Percentiles rank a stretch among this genome's conserved stretches.
These are phyloP conservation scores for Danielia oregonensis DNA, from an alignment of 805 yeast genomes.

Conservation along the genomic window DNA sequence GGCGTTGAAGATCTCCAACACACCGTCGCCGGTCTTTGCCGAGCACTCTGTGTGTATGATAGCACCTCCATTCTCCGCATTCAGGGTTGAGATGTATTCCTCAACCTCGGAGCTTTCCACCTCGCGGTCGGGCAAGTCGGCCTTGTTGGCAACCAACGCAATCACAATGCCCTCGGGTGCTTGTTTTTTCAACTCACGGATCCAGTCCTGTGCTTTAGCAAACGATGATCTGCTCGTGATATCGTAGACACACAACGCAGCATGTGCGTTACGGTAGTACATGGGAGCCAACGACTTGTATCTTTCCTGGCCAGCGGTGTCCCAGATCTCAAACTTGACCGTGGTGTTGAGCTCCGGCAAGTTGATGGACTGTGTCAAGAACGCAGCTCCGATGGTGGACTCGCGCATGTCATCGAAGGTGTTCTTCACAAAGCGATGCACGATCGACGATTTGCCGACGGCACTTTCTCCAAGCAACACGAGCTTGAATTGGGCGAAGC, in stretches of 20 bases:
- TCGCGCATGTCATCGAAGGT: constrained; percentile 97
- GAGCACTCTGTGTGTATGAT: constrained; percentile 39
- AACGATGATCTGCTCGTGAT: constrained; percentile 93
- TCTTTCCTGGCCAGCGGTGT: constrained; percentile 97
- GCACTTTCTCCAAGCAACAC: constrained; percentile 97
- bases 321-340: constrained; percentile 93
- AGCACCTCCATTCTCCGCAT: constrained; percentile 28
- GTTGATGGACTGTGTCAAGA: constrained; percentile 87
- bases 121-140: constrained; percentile 66
- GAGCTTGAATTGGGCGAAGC: constrained; percentile 66
- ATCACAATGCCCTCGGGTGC: constrained; percentile 89
- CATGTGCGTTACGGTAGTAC: constrained; percentile 97
- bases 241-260: constrained; percentile 94
- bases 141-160: constrained; percentile 92
- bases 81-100: constrained; percentile 37
- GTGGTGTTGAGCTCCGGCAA: constrained; percentile 66
- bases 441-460: constrained; percentile 93
- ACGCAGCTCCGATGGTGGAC: constrained; percentile 98
- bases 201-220: constrained; percentile 97
- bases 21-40: constrained; percentile 44
- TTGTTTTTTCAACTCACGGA: constrained; percentile 90
- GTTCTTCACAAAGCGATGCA: constrained; percentile 86
- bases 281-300: constrained; percentile 95
- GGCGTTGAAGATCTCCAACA: constrained; percentile 35
- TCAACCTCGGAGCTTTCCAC: constrained; percentile 42